These are phyloP conservation scores for Suillus cothurnatus DNA, from an alignment of 768 basidiomycete species.

Conservation along the genomic window DNA sequence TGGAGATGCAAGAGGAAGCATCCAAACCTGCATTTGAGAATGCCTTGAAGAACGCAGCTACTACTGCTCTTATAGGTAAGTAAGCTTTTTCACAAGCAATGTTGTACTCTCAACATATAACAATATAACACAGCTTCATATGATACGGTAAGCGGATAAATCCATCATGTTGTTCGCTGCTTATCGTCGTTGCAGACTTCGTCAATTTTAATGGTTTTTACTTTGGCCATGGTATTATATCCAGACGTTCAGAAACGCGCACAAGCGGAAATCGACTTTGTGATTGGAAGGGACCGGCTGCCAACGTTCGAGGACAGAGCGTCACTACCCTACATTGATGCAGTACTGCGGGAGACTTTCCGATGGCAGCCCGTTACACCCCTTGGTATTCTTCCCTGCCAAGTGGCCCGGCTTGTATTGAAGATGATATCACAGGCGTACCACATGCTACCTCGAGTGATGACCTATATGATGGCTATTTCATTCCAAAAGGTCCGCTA, in stretches of 20 bases:
- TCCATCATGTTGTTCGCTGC: background rate
- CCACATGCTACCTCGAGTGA: conserved; percentile 15
- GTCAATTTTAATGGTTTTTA: conserved; percentile 11
- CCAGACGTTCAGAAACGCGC: conserved; percentile 17
- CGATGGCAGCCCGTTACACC: conserved; percentile 20
- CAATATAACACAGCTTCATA: conserved; percentile 5
- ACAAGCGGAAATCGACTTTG: conserved; percentile 24
- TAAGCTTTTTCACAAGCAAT: background rate
- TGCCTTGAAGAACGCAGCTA: conserved; percentile 14
- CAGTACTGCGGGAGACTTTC: conserved; percentile 18
- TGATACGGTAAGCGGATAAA: conserved; percentile 13
- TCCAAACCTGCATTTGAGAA: conserved; percentile 8
- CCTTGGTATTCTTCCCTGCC: conserved; percentile 9
- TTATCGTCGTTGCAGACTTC: conserved; percentile 12
- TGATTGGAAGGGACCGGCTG: conserved; percentile 22
- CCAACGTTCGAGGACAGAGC: conserved; percentile 14
- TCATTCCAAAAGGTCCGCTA: conserved; percentile 20
- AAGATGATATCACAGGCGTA: conserved; percentile 4
- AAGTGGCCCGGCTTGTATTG: background rate
- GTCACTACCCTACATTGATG: conserved; percentile 18
- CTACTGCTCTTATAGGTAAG: conserved; percentile 17
- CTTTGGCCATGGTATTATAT: conserved; percentile 22
- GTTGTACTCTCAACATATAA: background rate
- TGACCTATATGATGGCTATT: conserved; percentile 19
- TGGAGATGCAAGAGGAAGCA: conserved; percentile 18